Conservation (phyloP, 371 early-diverging fungal species). For the Mortierella sp. region DNA sequence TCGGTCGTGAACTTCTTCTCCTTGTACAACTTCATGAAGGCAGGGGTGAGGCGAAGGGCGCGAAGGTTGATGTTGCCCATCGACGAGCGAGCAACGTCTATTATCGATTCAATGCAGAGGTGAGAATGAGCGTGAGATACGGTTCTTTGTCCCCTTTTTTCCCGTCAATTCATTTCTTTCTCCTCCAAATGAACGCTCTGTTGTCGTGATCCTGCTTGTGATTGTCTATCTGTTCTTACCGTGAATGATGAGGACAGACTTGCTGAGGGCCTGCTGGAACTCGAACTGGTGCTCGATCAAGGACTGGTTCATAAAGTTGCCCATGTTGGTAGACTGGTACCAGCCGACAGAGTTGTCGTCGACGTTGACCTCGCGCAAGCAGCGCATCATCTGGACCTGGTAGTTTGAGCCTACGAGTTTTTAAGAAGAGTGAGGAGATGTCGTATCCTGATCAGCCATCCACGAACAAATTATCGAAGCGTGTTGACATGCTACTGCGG, state of each 20-base stretch:
- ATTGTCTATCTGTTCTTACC: constrained; percentile 41
- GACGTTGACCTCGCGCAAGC: constrained; percentile 92
- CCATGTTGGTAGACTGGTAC: constrained; percentile 93
- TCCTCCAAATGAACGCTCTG: neutral
- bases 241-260: constrained; percentile 93
- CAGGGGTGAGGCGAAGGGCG: constrained; percentile 89
- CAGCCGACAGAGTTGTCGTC: constrained; percentile 98
- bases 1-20: constrained; percentile 89
- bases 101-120: neutral
- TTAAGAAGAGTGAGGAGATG: neutral
- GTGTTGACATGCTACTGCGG: neutral
- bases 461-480: neutral
- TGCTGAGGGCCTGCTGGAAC: constrained; percentile 89
- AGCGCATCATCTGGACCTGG: constrained; percentile 94
- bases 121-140: neutral
- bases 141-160: neutral
- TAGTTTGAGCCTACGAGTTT: constrained; percentile 86
- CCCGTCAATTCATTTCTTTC: neutral
- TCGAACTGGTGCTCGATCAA: constrained; percentile 92
- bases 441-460: constrained; percentile 24
- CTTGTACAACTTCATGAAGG: constrained; percentile 89
- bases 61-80: constrained; percentile 91
- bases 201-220: neutral
- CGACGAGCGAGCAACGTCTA: constrained; percentile 85
- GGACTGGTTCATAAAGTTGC: constrained; percentile 90